These are phyloP conservation scores for Proliferodiscus dingleyae DNA, from an alignment of 2,329 filamentous ascomycete species.

Conservation along the genomic window DNA sequence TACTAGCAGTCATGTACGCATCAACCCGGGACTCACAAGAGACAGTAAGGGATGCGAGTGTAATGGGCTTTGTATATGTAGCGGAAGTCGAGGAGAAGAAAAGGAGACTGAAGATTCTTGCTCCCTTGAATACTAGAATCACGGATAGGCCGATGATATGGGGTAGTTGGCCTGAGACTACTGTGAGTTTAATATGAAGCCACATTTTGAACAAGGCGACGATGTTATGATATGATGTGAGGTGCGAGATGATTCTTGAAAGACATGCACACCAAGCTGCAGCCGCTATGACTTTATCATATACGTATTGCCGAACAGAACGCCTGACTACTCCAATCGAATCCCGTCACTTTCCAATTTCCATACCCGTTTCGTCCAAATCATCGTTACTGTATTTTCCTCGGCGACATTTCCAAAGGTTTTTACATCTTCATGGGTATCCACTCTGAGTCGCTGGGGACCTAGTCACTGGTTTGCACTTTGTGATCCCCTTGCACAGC, in stretches of 20 bases:
- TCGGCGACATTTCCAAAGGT: too few species aligned
- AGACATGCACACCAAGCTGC: too few species aligned
- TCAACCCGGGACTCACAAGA: conserved; percentile 63
- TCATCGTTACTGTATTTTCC: too few species aligned
- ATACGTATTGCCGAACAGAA: too few species aligned
- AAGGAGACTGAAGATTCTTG: conserved; percentile 73
- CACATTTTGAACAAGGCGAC: neutral
- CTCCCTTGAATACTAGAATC: conserved; percentile 76
- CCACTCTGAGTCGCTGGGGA: too few species aligned
- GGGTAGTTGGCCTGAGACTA: conserved; percentile 82
- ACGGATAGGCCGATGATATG: conserved; percentile 76
- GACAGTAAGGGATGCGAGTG: conserved; percentile 70
- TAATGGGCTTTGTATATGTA: conserved; percentile 92
- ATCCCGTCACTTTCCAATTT: too few species aligned
- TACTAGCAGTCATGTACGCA: conserved; percentile 81
- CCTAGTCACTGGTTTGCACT: conserved; percentile 54
- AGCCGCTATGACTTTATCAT: too few species aligned
- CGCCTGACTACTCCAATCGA: too few species aligned
- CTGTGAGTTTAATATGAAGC: conserved; percentile 43
- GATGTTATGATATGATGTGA: neutral
- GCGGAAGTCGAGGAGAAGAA: conserved; percentile 85
- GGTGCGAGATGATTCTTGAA: too few species aligned
- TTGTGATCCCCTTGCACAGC: conserved; percentile 89
- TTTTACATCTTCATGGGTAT: too few species aligned
- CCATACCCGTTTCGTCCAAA: too few species aligned